These are phyloP conservation scores for Mycena leptocephala DNA, from an alignment of 768 basidiomycete genomes.

Conservation along the genomic window DNA sequence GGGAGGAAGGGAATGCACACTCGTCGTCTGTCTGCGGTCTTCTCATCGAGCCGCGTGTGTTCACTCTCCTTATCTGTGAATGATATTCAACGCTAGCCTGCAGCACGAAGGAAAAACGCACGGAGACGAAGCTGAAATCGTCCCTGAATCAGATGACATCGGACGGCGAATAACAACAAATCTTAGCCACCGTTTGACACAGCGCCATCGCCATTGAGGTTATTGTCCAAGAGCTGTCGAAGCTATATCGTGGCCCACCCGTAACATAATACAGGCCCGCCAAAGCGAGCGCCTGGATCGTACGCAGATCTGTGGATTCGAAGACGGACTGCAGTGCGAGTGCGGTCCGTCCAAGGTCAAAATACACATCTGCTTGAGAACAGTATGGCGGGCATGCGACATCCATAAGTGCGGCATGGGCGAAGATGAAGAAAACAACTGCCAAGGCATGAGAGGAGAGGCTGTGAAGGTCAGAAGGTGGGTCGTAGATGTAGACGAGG, in stretches of 20 bases:
- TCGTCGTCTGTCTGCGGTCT: conserved; percentile 3
- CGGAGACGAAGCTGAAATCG: conserved; percentile 3
- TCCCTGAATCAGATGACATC: not conserved
- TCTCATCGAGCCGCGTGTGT: too few relatives aligned
- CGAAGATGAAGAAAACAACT: not conserved
- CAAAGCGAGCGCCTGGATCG: conserved; percentile 41
- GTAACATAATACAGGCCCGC: too few relatives aligned
- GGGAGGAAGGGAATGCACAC: not conserved
- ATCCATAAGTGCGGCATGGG: conserved; percentile 51
- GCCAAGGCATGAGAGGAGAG: not conserved
- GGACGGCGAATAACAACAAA: not conserved
- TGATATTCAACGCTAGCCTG: too few relatives aligned
- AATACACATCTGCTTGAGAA: too few relatives aligned
- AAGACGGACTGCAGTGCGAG: conserved; percentile 29
- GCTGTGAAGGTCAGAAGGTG: not conserved
- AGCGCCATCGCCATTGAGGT: conserved; percentile 51
- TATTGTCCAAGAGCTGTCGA: too few relatives aligned
- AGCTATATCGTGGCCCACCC: too few relatives aligned
- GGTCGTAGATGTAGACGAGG: not conserved
- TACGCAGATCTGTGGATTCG: conserved; percentile 13
- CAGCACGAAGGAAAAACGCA: not conserved
- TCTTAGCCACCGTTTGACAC: not conserved
- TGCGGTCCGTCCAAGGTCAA: conserved; percentile 30
- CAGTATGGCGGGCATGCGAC: conserved; percentile 51
- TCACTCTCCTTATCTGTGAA: not conserved